Conservation (phyloP, 768 basidiomycete species). For the Epithele typhae region DNA sequence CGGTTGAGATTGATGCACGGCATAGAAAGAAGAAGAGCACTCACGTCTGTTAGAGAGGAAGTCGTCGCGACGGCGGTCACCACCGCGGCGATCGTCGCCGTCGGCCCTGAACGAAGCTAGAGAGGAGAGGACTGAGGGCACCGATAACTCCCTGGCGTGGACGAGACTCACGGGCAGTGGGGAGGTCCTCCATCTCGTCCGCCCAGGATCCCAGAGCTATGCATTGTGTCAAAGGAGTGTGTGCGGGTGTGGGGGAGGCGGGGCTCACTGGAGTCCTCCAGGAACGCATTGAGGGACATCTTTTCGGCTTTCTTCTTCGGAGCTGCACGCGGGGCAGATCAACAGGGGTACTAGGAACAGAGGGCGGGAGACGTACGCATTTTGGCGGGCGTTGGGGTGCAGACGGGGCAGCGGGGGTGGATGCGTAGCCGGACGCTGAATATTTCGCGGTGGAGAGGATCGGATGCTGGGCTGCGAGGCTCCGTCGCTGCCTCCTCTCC, state of each 20-base stretch:
- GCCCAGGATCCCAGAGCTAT: constrained; percentile 94
- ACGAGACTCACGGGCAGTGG: constrained; percentile 79
- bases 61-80: constrained; percentile 59
- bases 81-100: constrained; percentile 55
- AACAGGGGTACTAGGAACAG: neutral
- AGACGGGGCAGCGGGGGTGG: neutral
- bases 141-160: constrained; percentile 5
- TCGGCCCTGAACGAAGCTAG: constrained; percentile 64
- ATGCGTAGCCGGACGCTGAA: neutral
- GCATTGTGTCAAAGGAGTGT: constrained; percentile 8
- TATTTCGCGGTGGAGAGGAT: constrained; percentile 6
- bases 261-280: constrained; percentile 76
- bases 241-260: neutral
- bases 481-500: neutral
- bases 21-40: constrained; percentile 22
- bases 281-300: constrained; percentile 89
- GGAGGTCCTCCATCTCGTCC: constrained; percentile 94
- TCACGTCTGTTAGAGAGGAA: constrained; percentile 57
- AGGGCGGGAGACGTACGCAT: constrained; percentile 24
- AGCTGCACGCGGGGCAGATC: constrained; percentile 41
- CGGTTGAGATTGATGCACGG: constrained; percentile 12
- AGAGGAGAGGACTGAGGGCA: constrained; percentile 6
- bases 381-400: constrained; percentile 12
- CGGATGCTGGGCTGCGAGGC: constrained; percentile 18
- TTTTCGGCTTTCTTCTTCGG: constrained; percentile 92